phyloP scores from a whole-genome alignment of 805 yeast genomes.

The Lachancea thermotolerans region DNA sequence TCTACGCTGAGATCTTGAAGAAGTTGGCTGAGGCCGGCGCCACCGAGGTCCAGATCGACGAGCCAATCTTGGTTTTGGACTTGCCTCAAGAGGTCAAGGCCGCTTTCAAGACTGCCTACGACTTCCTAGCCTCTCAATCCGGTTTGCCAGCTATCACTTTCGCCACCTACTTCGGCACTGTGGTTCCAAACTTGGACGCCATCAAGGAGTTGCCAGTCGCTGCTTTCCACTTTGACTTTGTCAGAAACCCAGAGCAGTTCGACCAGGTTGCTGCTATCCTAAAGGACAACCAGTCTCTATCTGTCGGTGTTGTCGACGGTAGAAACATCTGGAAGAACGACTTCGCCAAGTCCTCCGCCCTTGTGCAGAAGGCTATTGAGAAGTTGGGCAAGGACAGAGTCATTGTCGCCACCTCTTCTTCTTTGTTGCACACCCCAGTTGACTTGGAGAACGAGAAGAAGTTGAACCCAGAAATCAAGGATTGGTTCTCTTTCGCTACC shows the following conservation, averaged over 20 bases:
- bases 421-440: slow-evolving; percentile 97
- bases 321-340: slow-evolving; percentile 99
- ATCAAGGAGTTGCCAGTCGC: slow-evolving; percentile 86
- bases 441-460: slow-evolving; percentile 89
- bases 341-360: slow-evolving; percentile 75
- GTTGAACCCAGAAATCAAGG: slow-evolving; percentile 84
- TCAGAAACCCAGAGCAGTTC: slow-evolving; percentile 93
- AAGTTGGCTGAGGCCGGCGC: slow-evolving; percentile 95
- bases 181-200: slow-evolving; percentile 89
- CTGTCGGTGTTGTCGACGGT: slow-evolving; percentile 97
- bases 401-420: slow-evolving; percentile 90
- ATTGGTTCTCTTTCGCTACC: slow-evolving; percentile 98
- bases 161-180: slow-evolving; percentile 97
- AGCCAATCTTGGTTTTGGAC: slow-evolving; percentile 93
- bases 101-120: slow-evolving; percentile 86
- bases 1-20: slow-evolving; percentile 79
- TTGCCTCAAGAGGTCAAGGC: slow-evolving; percentile 76
- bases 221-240: slow-evolving; percentile 95
- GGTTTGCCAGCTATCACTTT: slow-evolving; percentile 73
- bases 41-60: slow-evolving; percentile 90
- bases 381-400: slow-evolving; percentile 84
- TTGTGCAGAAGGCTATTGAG: slow-evolving; percentile 75
- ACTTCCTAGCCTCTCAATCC: slow-evolving; percentile 53
- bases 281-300: slow-evolving; percentile 65
- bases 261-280: slow-evolving; percentile 69